Evolutionary conservation across 2,329 filamentous ascomycete species (phyloP).

Genomic region (Teratosphaeria zuluensis): DNA sequence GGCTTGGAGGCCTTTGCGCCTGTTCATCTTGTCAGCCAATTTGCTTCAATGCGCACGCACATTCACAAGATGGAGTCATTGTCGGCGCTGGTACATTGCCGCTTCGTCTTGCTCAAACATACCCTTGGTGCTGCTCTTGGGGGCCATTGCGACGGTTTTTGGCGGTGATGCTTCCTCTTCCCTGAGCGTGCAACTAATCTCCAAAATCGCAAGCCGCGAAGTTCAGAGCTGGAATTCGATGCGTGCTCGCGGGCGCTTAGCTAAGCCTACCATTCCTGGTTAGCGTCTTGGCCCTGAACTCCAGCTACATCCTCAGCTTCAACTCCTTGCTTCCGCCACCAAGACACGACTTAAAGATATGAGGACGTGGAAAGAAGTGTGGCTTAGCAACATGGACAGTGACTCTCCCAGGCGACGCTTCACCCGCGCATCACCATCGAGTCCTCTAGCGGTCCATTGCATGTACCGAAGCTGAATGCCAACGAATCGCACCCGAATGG

Average conservation of each 20-base stretch:
- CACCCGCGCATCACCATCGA: too few species aligned
- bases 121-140: slow-evolving; percentile 13
- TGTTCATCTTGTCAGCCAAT: slow-evolving; percentile 24
- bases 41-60: neutral
- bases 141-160: slow-evolving; percentile 20
- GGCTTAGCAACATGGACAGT: too few species aligned
- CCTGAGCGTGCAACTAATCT: neutral
- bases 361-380: too few species aligned
- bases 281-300: neutral
- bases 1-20: slow-evolving; percentile 48
- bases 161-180: neutral
- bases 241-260: neutral
- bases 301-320: neutral
- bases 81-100: slow-evolving; percentile 1
- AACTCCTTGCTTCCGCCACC: neutral
- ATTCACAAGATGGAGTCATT: slow-evolving; percentile 1
- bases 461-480: too few species aligned
- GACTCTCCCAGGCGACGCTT: too few species aligned
- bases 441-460: too few species aligned
- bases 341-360: too few species aligned
- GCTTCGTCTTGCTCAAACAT: slow-evolving; percentile 10
- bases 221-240: neutral
- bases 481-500: too few species aligned
- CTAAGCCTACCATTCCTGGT: neutral
- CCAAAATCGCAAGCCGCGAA: neutral